These are phyloP conservation scores for Rhizophagus prolifer DNA, from an alignment of 192 early-diverging fungal genomes.

Conservation along the genomic window DNA sequence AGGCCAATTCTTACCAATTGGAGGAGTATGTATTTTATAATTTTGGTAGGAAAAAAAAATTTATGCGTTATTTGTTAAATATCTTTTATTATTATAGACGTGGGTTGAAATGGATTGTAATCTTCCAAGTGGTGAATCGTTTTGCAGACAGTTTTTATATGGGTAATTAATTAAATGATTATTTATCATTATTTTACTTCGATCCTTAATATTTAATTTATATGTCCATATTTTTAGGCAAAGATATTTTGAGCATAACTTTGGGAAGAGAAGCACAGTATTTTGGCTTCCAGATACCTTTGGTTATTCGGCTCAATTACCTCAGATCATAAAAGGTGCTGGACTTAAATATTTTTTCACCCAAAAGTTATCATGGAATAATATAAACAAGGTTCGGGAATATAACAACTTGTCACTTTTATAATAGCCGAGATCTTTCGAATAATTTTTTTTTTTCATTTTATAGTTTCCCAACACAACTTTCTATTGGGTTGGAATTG, in stretches of 20 bases:
- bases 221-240: conserved; percentile 50
- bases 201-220: not conserved
- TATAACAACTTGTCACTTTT: not conserved
- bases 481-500: conserved; percentile 90
- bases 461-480: conserved; percentile 89
- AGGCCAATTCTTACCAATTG: conserved; percentile 90
- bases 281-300: conserved; percentile 97
- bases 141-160: conserved; percentile 92
- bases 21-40: conserved; percentile 54
- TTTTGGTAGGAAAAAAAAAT: not conserved
- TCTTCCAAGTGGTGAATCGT: conserved; percentile 92
- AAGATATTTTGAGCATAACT: conserved; percentile 80
- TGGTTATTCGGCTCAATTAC: conserved; percentile 89
- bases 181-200: not conserved
- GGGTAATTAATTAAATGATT: conserved; percentile 43
- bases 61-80: not conserved
- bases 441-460: not conserved
- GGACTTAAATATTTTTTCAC: conserved; percentile 96
- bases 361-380: conserved; percentile 99
- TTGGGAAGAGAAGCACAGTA: conserved; percentile 67
- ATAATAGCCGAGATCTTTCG: not conserved
- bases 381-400: conserved; percentile 81
- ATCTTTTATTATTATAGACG: conserved; percentile 44
- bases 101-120: conserved; percentile 99
- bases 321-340: conserved; percentile 82